A percentile compares a stretch with the other conserved stretches of the same genome.
Conservation (phyloP, 176 grass and related monocot species). For the Secale cereale region DNA sequence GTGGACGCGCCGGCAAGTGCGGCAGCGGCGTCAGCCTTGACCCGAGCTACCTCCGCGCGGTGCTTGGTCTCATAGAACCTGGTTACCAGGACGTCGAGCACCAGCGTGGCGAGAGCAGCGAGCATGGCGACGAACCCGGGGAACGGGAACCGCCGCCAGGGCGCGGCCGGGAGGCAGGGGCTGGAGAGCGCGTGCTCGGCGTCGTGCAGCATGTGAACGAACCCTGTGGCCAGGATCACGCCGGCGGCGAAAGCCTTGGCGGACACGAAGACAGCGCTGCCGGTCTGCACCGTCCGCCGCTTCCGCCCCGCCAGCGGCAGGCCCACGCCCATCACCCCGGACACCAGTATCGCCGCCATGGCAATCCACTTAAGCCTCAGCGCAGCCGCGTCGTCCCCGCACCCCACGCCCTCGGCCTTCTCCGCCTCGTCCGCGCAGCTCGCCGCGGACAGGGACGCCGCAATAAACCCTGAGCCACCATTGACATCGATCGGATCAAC, state of each 20-base stretch:
- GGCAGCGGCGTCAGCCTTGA: conserved; percentile 45
- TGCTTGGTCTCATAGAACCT: conserved; percentile 71
- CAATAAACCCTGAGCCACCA: conserved; percentile 31
- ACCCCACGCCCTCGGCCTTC: conserved; percentile 25
- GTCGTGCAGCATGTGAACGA: conserved; percentile 83
- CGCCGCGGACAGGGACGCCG: conserved; percentile 51
- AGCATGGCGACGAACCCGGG: conserved; percentile 76
- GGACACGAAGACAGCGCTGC: conserved; percentile 41
- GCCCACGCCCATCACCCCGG: conserved; percentile 48
- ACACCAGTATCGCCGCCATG: conserved; percentile 52
- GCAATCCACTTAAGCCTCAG: conserved; percentile 55
- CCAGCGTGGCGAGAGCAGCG: conserved; percentile 68
- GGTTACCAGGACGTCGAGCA: conserved; percentile 68
- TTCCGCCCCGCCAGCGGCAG: conserved; percentile 62
- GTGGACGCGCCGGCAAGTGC: conserved; percentile 28
- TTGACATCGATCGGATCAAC: neutral
- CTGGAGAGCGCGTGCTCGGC: conserved; percentile 50
- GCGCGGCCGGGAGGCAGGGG: conserved; percentile 44
- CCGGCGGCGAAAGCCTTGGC: conserved; percentile 75
- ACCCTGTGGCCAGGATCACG: conserved; percentile 79
- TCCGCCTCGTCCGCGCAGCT: conserved; percentile 46
- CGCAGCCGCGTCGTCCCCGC: conserved; percentile 46
- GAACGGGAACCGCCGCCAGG: conserved; percentile 68
- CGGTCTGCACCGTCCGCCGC: conserved; percentile 46
- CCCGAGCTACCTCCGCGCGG: conserved; percentile 30